Percentiles rank a stretch among this genome's conserved stretches.
These are phyloP conservation scores for Backusella westeae DNA, from an alignment of 192 early-diverging fungal genomes.

Conservation along the genomic window DNA sequence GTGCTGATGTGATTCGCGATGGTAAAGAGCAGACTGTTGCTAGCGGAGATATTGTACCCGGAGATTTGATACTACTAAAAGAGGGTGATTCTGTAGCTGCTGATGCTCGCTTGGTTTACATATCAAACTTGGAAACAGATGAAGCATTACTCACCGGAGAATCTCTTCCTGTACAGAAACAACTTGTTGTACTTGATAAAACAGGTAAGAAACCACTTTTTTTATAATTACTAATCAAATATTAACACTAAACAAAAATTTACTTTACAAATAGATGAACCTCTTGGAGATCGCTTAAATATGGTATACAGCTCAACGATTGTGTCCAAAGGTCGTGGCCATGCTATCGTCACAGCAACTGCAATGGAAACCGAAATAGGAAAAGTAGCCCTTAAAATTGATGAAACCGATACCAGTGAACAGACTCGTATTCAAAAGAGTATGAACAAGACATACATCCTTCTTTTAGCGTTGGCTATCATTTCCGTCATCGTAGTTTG, in stretches of 20 bases:
- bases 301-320: constrained; percentile 89
- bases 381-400: constrained; percentile 79
- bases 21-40: constrained; percentile 68
- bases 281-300: constrained; percentile 91
- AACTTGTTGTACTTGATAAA: constrained; percentile 14
- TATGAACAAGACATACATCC: constrained; percentile 72
- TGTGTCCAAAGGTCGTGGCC: constrained; percentile 85
- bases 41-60: constrained; percentile 78
- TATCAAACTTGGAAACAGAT: constrained; percentile 87
- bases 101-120: constrained; percentile 79
- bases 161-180: constrained; percentile 81
- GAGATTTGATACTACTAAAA: constrained; percentile 88
- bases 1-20: constrained; percentile 84
- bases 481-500: constrained; percentile 83
- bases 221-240: neutral
- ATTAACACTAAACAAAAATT: neutral
- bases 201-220: neutral
- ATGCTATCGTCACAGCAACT: constrained; percentile 83
- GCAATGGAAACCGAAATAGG: constrained; percentile 90
- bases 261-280: constrained; percentile 46
- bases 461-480: constrained; percentile 67
- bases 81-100: constrained; percentile 94
- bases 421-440: constrained; percentile 63
- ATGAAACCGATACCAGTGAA: constrained; percentile 45
- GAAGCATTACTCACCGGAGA: constrained; percentile 95